Conservation (phyloP, 345 rosid genomes). For the Microcos paniculata region DNA sequence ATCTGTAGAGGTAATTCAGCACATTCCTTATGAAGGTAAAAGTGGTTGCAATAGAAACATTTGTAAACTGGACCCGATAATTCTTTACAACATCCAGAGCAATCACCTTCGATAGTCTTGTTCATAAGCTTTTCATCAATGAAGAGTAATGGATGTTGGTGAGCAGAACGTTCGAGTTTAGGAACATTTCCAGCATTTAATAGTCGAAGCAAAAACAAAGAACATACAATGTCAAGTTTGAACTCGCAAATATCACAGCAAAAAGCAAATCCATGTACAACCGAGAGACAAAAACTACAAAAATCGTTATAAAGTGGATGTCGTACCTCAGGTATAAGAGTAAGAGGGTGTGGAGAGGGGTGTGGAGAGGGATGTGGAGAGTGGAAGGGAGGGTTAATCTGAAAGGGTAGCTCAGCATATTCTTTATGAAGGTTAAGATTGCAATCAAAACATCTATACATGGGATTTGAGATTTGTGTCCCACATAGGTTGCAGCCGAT, state of each 20-base stretch:
- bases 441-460: too few relatives aligned
- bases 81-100: background rate
- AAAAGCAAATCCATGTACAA: background rate
- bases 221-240: background rate
- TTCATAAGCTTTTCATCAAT: background rate
- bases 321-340: too few relatives aligned
- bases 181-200: background rate
- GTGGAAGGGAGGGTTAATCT: too few relatives aligned
- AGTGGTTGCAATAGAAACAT: background rate
- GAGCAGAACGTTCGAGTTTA: background rate
- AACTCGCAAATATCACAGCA: background rate
- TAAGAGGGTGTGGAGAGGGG: too few relatives aligned
- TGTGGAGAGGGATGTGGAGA: too few relatives aligned
- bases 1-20: background rate
- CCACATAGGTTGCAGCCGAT: too few relatives aligned
- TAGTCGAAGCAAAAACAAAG: background rate
- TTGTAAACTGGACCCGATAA: background rate
- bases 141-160: background rate
- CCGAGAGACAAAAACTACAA: too few relatives aligned
- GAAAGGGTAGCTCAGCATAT: too few relatives aligned
- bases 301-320: too few relatives aligned
- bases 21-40: background rate
- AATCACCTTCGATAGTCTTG: background rate
- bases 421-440: too few relatives aligned
- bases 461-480: too few relatives aligned